Base-by-base conservation (phyloP, 2,329 filamentous ascomycete genomes). In the Sarocladiaceae sp. region DNA sequence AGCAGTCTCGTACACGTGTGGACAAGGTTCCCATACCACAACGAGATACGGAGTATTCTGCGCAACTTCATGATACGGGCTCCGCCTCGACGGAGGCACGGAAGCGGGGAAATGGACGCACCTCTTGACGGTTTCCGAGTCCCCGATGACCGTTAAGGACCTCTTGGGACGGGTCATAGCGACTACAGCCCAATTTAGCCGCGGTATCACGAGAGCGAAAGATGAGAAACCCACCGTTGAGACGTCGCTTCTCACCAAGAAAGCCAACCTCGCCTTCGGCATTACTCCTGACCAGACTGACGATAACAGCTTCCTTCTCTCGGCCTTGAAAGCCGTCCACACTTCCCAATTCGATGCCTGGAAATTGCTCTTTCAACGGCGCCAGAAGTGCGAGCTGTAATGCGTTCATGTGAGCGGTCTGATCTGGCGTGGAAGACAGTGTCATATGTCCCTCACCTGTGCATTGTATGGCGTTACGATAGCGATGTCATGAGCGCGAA, bases 271-370 rank as follows among this genome's bases (percentile, higher is more conserved):
- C 89, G 42, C 83, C 80, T 40, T 89, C 79, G 5, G 80, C 53
- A 60, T 98, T 98, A 64, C 90, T 96, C 52, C 93, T 77, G 46
- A 98, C 93, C n/a, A 97, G 75, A 62, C 85, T 95, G 43, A 98
- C 83, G 31, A 98, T 77, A 13, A 98, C 83, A 2, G 88, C 93
- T 63, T 98, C 93, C 65, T 98, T 98, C 65, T 98, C 93, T 15
- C 93, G 80, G 26, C 93, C 93, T 63, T 98, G 93, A 61, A 98
- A 98, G 2, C 91, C 93, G 63, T 98, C 93, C 2, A 98, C 88
- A 55, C 88, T 95, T 26, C 93, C 93, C n/a, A 98, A 73, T 63
- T 98, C 93, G 42, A 98, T 80, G 11, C 85, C 88, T 0, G 85
- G 85, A 55, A 85, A 95, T 31, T 72, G 69, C 48, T 93, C 86